Evolutionary conservation across 208 protist genomes (phyloP).

Genomic region (Trypanosoma mega): DNA sequence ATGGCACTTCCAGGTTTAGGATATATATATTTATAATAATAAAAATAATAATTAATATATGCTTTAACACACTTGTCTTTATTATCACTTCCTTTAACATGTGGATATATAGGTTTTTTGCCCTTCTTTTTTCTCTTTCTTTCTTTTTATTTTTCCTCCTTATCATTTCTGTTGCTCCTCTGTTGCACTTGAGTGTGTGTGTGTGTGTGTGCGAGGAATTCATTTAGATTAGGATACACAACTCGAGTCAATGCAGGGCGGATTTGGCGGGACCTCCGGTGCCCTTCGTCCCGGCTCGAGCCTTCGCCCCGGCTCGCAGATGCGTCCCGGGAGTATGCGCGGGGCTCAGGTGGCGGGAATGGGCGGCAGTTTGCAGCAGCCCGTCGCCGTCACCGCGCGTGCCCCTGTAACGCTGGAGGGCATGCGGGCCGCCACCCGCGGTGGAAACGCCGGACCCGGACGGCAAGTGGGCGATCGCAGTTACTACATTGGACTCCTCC

Average conservation of each 20-base stretch:
- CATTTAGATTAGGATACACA: no score
- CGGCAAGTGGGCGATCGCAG: constrained; percentile 88
- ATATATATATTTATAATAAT: no score
- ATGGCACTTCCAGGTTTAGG: no score
- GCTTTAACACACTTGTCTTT: no score
- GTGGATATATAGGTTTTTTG: not conserved
- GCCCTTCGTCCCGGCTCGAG: constrained; percentile 37
- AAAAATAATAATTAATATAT: no score
- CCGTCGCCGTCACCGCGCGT: constrained; percentile 59
- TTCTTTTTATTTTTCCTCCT: constrained; percentile 7
- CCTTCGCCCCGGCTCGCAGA: constrained; percentile 56
- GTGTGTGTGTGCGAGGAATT: no score
- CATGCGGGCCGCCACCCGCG: constrained; percentile 76
- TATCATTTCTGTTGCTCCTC: constrained; percentile 9
- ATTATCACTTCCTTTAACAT: not conserved
- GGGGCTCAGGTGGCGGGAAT: constrained; percentile 69
- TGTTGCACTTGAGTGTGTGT: no score
- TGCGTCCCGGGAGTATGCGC: constrained; percentile 55
- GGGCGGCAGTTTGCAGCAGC: constrained; percentile 80
- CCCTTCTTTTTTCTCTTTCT: constrained; percentile 1
- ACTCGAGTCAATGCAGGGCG: no score
- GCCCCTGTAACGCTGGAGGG: constrained; percentile 80
- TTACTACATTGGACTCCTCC: constrained; percentile 90
- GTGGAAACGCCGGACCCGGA: constrained; percentile 69
- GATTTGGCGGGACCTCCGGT: constrained; percentile 28